Conservation (phyloP, 208 protist genomes). For the Vickermania ingenoplastis region DNA sequence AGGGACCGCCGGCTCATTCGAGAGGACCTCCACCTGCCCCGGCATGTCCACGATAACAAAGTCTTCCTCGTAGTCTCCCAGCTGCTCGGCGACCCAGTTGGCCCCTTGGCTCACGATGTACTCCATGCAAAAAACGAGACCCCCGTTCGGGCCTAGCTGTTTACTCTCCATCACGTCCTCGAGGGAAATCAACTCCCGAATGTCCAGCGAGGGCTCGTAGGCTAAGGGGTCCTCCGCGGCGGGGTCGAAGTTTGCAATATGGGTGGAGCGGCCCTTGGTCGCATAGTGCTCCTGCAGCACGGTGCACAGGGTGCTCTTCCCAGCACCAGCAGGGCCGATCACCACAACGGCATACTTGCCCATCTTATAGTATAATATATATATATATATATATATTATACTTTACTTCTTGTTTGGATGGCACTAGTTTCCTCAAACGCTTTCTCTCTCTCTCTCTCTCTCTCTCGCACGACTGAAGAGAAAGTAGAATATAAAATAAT, state of each 20-base stretch:
- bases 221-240: constrained; percentile 88
- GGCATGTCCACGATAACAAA: constrained; percentile 99
- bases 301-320: constrained; percentile 88
- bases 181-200: constrained; percentile 92
- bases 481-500: no score
- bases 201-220: constrained; percentile 90
- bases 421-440: not conserved
- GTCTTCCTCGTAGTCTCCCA: constrained; percentile 91
- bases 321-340: constrained; percentile 87
- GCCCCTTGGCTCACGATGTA: constrained; percentile 91
- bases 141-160: constrained; percentile 97
- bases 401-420: not conserved
- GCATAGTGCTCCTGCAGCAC: constrained; percentile 81
- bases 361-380: constrained; percentile 20
- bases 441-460: not conserved
- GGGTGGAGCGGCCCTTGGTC: constrained; percentile 71
- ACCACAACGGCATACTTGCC: constrained; percentile 87
- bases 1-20: constrained; percentile 90
- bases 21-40: constrained; percentile 99
- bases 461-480: no score
- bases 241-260: constrained; percentile 98
- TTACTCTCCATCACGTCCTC: constrained; percentile 90
- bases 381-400: not conserved
- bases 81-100: constrained; percentile 91
- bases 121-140: constrained; percentile 98